Base-by-base conservation (phyloP, 2,329 filamentous ascomycete species). In the Albophoma yamanashiensis region DNA sequence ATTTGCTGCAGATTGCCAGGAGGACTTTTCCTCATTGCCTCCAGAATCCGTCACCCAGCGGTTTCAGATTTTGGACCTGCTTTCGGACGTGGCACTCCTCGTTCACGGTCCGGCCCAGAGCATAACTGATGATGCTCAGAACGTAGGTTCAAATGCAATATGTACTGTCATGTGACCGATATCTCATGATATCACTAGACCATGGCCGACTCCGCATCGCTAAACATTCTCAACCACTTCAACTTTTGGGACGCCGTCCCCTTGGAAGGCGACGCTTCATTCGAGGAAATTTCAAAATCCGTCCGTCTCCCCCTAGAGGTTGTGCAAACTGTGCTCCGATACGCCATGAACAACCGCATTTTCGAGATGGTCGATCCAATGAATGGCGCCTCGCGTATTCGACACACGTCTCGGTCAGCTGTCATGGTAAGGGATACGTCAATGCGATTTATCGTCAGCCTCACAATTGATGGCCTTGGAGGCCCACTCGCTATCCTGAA, bases 241-340 rank as follows among this genome's bases (percentile, higher is more conserved):
- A 38, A 67, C 34, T 61, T 69, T 43, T 67, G 63, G 62, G 34
- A 52, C n/a, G 64, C 66, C n/a, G 64, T 69, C 0, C 67, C 67
- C 4, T n/a, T 68, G 1, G 63, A 56, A 14, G 65, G 67, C 27
- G 63, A 61, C 1, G 65, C 63, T 25, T 62, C 60, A 1, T 63
- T 62, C 39, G 43, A 55, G 3, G 63, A 67, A 20, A 64, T 69
- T 17, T 69, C 76, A 9, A 59, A 68, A 27, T 66, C 66, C 17
- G 70, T 72, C 1, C 67, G 67, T 3, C 73, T 78, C 4, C 76
- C 75, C 0, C 67, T 71, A 58, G 69, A 70, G 17, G 67, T 75
- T 15, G 71, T 74, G 12, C 66, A 67, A n/a, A 72, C 75, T 14
- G 60, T 77, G 17, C 61, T 77, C 52, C 66, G 70, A 50, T 71